Evolutionary conservation across 148 eudicot species (phyloP).

Genomic region (Rhododendron ovatum): DNA sequence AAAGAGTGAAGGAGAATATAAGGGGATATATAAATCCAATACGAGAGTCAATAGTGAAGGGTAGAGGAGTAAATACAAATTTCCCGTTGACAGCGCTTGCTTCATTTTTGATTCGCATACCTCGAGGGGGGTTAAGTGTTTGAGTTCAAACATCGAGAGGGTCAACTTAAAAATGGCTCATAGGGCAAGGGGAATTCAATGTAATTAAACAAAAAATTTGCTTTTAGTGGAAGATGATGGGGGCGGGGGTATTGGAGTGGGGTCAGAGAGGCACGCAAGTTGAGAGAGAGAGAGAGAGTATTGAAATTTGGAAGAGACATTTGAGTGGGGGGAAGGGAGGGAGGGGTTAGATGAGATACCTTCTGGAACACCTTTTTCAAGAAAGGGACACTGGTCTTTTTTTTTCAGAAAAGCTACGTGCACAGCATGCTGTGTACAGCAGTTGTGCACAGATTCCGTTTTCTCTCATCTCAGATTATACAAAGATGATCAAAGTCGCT

Average conservation of each 20-base stretch:
- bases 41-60: not conserved
- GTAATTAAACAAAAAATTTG: not conserved
- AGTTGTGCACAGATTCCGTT: no score
- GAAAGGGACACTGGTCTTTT: conserved; percentile 33
- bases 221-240: not conserved
- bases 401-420: no score
- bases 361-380: conserved; percentile 21
- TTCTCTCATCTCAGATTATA: no score
- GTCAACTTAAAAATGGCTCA: no score
- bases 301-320: not conserved
- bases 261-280: not conserved
- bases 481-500: no score
- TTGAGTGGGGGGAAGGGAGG: not conserved
- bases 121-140: not conserved
- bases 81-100: not conserved
- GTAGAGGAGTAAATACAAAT: not conserved
- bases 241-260: not conserved
- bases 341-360: conserved; percentile 16
- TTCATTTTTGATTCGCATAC: not conserved
- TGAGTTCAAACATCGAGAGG: not conserved
- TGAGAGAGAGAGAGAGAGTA: not conserved
- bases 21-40: not conserved
- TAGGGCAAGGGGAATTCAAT: not conserved
- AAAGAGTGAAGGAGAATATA: no score
- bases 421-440: no score